Percentiles rank a stretch among this genome's conserved stretches.
These are phyloP conservation scores for Pharus latifolius DNA, from an alignment of 176 grass and related monocot genomes.

Conservation along the genomic window DNA sequence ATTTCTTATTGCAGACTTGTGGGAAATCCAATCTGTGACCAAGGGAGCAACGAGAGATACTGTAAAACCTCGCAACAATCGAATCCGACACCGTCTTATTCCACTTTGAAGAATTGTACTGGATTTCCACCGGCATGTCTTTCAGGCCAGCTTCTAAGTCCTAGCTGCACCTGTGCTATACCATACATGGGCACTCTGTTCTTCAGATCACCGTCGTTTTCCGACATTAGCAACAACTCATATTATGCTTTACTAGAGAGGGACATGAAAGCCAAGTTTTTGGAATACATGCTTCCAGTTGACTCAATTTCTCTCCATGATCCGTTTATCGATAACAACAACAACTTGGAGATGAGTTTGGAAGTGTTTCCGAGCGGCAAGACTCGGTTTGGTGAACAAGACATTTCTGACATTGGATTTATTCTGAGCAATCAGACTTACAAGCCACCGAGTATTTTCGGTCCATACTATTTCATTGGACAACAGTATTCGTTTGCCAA, in stretches of 20 bases:
- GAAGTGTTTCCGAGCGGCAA: constrained; percentile 47
- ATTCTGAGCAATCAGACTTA: constrained; percentile 73
- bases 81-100: constrained; percentile 22
- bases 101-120: constrained; percentile 23
- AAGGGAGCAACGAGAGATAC: constrained; percentile 7
- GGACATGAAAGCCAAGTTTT: constrained; percentile 16
- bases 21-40: constrained; percentile 53
- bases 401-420: constrained; percentile 35
- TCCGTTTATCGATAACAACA: constrained; percentile 22
- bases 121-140: constrained; percentile 22
- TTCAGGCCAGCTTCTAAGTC: constrained; percentile 34
- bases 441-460: constrained; percentile 22
- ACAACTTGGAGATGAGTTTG: constrained; percentile 44
- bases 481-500: constrained; percentile 26
- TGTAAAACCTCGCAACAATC: constrained; percentile 30
- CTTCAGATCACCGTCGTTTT: constrained; percentile 71
- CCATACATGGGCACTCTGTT: constrained; percentile 67
- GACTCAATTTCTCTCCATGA: constrained; percentile 43
- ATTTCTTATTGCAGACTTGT: constrained; percentile 30
- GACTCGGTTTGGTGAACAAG: constrained; percentile 23
- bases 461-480: constrained; percentile 59
- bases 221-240: constrained; percentile 44
- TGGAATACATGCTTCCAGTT: neutral
- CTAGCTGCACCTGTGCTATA: constrained; percentile 46
- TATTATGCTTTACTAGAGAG: constrained; percentile 34